Evolutionary conservation across 495 filamentous ascomycete genomes (phyloP), one percentile per base, ranked within the genome.

Genomic region (Cryomyces minteri): DNA sequence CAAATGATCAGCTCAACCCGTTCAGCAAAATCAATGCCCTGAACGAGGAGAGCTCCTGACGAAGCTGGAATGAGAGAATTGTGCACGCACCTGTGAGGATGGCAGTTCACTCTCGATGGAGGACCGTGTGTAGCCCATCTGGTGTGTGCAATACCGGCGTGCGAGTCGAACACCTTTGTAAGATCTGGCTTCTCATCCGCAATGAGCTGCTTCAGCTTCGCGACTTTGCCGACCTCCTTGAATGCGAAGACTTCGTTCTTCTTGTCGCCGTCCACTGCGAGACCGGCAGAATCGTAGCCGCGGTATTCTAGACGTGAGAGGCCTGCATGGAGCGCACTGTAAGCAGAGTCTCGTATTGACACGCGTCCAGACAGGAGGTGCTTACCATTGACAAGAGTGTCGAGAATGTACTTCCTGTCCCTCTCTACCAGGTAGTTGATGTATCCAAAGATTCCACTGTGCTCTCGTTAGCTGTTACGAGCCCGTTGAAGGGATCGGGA

Each of bases 141-240:
- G 48, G 90, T 98, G 76, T 98, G 90, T 54, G 90, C 82, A 68
- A 98, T 98, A 60, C 88, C 90, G 61, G 83, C 86, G 66, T 96
- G 90, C 43, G 85, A 95, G 61, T 95, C 90, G 62, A 94, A 96
- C 53, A 84, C 73, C 69, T 92, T 93, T 60, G 71, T 81, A 54
- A 86, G 67, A 66, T 96, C 84, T 58, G 83, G 76, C 54, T 88
- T 73, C 56, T 70, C 70, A 60, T 84, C 77, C 28, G 79, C 82
- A 55, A 95, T 87, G 65, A 96, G 84, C 63, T 84, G 68, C 74
- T 83, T 92, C 58, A 98, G 70, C 67, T 93, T 93, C 53, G 80
- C 87, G 43, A 98, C 90, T 75, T 98, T 98, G 67, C 90, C 90
- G 33, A 98, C 90, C 66, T 96, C 92, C 71, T 98, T 98, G 74